Conservation (phyloP, 1,139 yeast species). For the Entelexis sorbosivorans region DNA sequence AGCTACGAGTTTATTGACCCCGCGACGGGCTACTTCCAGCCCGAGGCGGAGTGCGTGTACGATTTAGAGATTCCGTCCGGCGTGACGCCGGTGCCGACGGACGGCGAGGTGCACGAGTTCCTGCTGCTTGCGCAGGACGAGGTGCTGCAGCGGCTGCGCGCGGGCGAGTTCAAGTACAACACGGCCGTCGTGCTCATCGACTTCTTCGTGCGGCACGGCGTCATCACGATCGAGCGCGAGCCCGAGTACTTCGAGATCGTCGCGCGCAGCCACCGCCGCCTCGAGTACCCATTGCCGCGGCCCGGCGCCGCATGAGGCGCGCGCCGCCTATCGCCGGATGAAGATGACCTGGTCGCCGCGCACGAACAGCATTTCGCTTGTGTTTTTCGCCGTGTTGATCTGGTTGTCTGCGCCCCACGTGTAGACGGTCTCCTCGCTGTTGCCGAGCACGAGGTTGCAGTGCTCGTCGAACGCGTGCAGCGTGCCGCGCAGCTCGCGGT, state of each 20-base stretch:
- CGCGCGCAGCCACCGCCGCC: constrained; percentile 49
- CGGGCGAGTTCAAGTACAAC: constrained; percentile 73
- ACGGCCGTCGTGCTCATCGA: constrained; percentile 73
- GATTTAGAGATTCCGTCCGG: constrained; percentile 49
- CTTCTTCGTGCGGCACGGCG: constrained; percentile 74
- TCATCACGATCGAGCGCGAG: constrained; percentile 50
- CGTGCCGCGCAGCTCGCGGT: constrained; percentile 81
- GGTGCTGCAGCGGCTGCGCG: constrained; percentile 39
- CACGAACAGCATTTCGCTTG: constrained; percentile 82
- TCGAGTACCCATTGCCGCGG: constrained; percentile 50
- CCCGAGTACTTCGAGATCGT: constrained; percentile 50
- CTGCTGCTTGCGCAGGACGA: constrained; percentile 49
- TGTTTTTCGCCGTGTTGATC: constrained; percentile 44
- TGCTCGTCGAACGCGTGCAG: constrained; percentile 94
- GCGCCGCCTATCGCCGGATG: constrained; percentile 35
- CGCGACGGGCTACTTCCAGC: constrained; percentile 56
- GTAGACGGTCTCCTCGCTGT: constrained; percentile 76
- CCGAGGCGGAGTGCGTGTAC: constrained; percentile 74
- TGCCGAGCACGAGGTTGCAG: constrained; percentile 90
- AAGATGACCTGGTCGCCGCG: constrained; percentile 92
- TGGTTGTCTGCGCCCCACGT: constrained; percentile 40
- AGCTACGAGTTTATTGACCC: constrained; percentile 48
- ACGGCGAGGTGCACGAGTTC: constrained; percentile 77
- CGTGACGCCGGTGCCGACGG: constrained; percentile 59
- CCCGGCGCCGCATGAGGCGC: background rate